These are phyloP conservation scores for Saccharomycopsis hybrid DNA, from an alignment of 1,139 yeast genomes.

Conservation along the genomic window DNA sequence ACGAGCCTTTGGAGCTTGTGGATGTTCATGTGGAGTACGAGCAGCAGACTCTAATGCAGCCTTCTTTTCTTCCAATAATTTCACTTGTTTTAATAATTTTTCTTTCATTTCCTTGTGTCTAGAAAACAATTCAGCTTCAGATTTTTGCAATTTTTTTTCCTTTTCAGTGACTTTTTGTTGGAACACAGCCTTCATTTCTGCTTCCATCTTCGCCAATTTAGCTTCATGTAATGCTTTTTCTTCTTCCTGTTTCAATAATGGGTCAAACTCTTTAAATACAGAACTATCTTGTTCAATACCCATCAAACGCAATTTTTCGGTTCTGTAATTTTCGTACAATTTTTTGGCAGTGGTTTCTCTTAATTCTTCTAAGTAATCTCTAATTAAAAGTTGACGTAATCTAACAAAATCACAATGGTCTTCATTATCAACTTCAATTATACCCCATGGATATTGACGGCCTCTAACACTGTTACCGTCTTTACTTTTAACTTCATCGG, in stretches of 20 bases:
- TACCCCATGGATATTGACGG: constrained; percentile 97
- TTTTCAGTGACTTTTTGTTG: constrained; percentile 95
- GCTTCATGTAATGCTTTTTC: constrained; percentile 93
- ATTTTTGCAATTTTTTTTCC: constrained; percentile 94
- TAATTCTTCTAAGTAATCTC: constrained; percentile 90
- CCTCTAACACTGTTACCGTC: constrained; percentile 87
- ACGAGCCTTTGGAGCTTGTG: constrained; percentile 42
- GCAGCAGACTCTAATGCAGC: constrained; percentile 70
- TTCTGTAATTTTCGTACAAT: constrained; percentile 85
- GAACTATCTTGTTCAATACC: constrained; percentile 91
- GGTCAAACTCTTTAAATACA: constrained; percentile 93
- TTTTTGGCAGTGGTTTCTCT: constrained; percentile 75
- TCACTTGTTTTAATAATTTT: constrained; percentile 79
- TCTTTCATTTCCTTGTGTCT: constrained; percentile 98
- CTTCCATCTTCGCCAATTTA: constrained; percentile 87
- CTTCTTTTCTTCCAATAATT: constrained; percentile 86
- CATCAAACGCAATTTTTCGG: constrained; percentile 69
- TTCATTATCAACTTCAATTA: constrained; percentile 92
- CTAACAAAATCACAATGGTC: constrained; percentile 89
- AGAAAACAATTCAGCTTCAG: constrained; percentile 93
- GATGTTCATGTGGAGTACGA: constrained; percentile 42
- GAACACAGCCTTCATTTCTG: constrained; percentile 95
- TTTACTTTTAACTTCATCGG: constrained; percentile 59
- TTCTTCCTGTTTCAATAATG: constrained; percentile 87
- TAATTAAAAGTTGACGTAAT: constrained; percentile 81